These are phyloP conservation scores for Tephrocybe rancida DNA, from an alignment of 768 basidiomycete species.

Conservation along the genomic window DNA sequence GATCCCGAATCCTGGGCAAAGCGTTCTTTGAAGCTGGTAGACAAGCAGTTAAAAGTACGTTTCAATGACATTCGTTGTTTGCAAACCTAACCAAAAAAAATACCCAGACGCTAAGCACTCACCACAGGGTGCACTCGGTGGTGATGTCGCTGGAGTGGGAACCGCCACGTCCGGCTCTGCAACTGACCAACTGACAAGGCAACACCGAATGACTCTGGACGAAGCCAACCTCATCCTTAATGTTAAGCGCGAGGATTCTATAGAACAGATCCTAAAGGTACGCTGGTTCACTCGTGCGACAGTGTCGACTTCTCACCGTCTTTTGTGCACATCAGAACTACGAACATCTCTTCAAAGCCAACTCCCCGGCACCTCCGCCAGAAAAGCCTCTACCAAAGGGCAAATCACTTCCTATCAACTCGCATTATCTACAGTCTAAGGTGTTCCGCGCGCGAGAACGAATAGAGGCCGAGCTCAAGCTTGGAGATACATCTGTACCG, in stretches of 20 bases:
- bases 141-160: constrained; percentile 73
- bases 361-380: constrained; percentile 67
- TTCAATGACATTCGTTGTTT: not conserved
- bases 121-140: constrained; percentile 69
- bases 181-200: constrained; percentile 81
- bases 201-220: constrained; percentile 91
- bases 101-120: constrained; percentile 78
- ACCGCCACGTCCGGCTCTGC: constrained; percentile 73
- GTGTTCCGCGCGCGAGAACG: constrained; percentile 94
- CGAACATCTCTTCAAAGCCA: constrained; percentile 90
- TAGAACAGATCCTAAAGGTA: constrained; percentile 78
- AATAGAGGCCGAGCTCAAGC: constrained; percentile 82
- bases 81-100: not conserved
- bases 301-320: constrained; percentile 1
- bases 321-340: constrained; percentile 65
- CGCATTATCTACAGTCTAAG: constrained; percentile 96
- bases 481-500: constrained; percentile 24
- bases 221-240: constrained; percentile 95
- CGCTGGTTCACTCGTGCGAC: constrained; percentile 11
- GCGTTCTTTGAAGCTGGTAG: constrained; percentile 88
- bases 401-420: constrained; percentile 57
- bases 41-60: constrained; percentile 92
- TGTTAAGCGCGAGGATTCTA: constrained; percentile 68
- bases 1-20: constrained; percentile 84
- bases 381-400: constrained; percentile 44